A percentile compares a stretch with the other conserved stretches of the same genome.
Evolutionary conservation across 306 rosid species (phyloP).

Genomic region (Pterocarpus macrocarpus): DNA sequence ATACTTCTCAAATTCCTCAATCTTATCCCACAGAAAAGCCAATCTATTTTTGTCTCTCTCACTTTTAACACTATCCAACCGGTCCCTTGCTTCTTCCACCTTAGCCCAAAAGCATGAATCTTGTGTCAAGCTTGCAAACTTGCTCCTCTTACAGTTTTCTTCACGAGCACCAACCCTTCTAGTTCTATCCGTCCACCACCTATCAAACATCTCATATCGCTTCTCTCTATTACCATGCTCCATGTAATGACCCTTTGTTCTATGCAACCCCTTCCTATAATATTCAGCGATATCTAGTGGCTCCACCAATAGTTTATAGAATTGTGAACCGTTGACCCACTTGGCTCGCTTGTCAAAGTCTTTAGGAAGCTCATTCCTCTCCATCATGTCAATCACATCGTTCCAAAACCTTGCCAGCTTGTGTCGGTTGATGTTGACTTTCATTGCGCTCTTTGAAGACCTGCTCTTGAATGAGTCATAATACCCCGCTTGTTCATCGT

Average conservation of each 20-base stretch:
- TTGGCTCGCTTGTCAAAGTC: slow-evolving; percentile 65
- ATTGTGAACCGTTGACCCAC: slow-evolving; percentile 76
- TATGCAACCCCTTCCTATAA: slow-evolving; percentile 61
- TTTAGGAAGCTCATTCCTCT: slow-evolving; percentile 66
- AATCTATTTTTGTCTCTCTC: slow-evolving; percentile 58
- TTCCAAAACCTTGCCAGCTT: slow-evolving; percentile 82
- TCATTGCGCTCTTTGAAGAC: slow-evolving; percentile 55
- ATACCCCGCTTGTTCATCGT: slow-evolving; percentile 71
- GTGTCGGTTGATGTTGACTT: slow-evolving; percentile 67
- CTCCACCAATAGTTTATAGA: slow-evolving; percentile 76
- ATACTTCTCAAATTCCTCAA: slow-evolving; percentile 66
- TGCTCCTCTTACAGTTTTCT: slow-evolving; percentile 61
- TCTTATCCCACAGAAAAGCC: slow-evolving; percentile 54
- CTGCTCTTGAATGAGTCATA: slow-evolving; percentile 79
- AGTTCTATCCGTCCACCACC: slow-evolving; percentile 77
- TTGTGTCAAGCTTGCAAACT: slow-evolving; percentile 79
- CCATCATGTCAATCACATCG: slow-evolving; percentile 62
- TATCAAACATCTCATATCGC: slow-evolving; percentile 76
- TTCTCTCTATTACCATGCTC: slow-evolving; percentile 72
- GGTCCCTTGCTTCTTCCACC: slow-evolving; percentile 90
- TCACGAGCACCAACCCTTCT: slow-evolving; percentile 26
- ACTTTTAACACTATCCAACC: slow-evolving; percentile 62
- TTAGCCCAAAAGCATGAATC: slow-evolving; percentile 96
- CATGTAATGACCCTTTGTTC: slow-evolving; percentile 72
- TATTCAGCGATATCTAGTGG: slow-evolving; percentile 92